Evolutionary conservation across 2,329 filamentous ascomycete species (phyloP).

Genomic region (Colletotrichum kahawae): DNA sequence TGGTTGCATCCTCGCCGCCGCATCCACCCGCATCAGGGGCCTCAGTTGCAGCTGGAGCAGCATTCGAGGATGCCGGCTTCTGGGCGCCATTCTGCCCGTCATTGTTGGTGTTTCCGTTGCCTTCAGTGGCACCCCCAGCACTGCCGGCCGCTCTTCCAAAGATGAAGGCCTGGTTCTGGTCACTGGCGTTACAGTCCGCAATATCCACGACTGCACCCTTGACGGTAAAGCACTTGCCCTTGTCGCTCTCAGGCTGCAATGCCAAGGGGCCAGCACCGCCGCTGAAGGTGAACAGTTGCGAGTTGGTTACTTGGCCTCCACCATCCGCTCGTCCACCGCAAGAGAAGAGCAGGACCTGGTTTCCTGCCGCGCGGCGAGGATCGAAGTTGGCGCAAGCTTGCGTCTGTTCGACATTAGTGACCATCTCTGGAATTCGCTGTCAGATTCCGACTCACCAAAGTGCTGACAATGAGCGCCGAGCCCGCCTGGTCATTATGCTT

Average conservation of each 20-base stretch:
- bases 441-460: slow-evolving; percentile 39
- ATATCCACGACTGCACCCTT: slow-evolving; percentile 48
- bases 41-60: background rate
- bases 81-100: background rate
- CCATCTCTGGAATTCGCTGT: no score
- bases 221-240: slow-evolving; percentile 51
- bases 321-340: slow-evolving; percentile 64
- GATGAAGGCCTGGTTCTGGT: slow-evolving; percentile 48
- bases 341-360: slow-evolving; percentile 61
- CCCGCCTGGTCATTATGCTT: slow-evolving; percentile 53
- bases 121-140: slow-evolving; percentile 4
- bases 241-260: slow-evolving; percentile 50
- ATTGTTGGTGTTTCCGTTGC: background rate
- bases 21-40: background rate
- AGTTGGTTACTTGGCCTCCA: slow-evolving; percentile 52
- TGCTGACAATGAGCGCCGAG: slow-evolving; percentile 59
- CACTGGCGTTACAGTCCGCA: slow-evolving; percentile 43
- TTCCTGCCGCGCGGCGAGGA: slow-evolving; percentile 51
- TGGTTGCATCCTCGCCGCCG: background rate
- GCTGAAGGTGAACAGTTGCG: slow-evolving; percentile 56
- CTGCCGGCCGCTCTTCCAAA: slow-evolving; percentile 21
- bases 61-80: background rate
- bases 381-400: slow-evolving; percentile 66
- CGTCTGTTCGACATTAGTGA: slow-evolving; percentile 37
- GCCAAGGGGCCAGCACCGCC: slow-evolving; percentile 45